Evolutionary conservation across 2,329 filamentous ascomycete genomes (phyloP).

Genomic region (Cladobotryum protrusum): DNA sequence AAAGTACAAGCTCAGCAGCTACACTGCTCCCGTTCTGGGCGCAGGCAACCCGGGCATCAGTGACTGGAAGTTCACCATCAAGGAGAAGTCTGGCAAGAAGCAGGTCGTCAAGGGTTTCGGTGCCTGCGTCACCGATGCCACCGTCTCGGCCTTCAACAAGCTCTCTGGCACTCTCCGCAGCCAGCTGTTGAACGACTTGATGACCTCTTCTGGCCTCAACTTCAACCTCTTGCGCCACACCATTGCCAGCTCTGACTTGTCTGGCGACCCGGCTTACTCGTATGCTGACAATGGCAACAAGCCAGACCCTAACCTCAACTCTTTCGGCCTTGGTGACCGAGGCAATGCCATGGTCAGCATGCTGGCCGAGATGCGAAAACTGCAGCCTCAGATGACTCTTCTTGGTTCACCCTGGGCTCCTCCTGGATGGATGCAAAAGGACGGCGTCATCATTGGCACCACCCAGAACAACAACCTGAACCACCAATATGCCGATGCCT

Average conservation of each 20-base stretch:
- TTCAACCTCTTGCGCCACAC: constrained; percentile 36
- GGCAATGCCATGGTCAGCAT: constrained; percentile 33
- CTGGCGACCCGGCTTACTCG: constrained; percentile 32
- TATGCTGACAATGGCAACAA: constrained; percentile 27
- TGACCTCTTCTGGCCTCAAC: constrained; percentile 32
- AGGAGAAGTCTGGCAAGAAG: constrained; percentile 30
- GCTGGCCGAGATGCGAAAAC: constrained; percentile 29
- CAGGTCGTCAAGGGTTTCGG: constrained; percentile 37
- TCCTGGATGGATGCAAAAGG: constrained; percentile 38
- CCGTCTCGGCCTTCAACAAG: constrained; percentile 31
- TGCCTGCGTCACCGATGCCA: constrained; percentile 37
- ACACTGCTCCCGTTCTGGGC: constrained; percentile 29
- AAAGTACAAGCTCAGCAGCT: constrained; percentile 28
- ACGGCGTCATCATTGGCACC: constrained; percentile 28
- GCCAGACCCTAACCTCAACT: constrained; percentile 11
- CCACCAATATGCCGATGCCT: constrained; percentile 22
- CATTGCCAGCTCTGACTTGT: constrained; percentile 35
- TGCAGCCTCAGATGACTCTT: constrained; percentile 30
- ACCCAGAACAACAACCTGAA: constrained; percentile 32
- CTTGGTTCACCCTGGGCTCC: constrained; percentile 35
- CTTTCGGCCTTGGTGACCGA: constrained; percentile 32
- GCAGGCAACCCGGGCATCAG: constrained; percentile 27
- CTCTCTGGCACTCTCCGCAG: constrained; percentile 24
- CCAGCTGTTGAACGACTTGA: constrained; percentile 29
- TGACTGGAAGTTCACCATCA: constrained; percentile 32